Evolutionary conservation across 768 basidiomycete genomes (phyloP), one percentile per base, ranked within the genome.

Genomic region (Lactarius sanguifluus): DNA sequence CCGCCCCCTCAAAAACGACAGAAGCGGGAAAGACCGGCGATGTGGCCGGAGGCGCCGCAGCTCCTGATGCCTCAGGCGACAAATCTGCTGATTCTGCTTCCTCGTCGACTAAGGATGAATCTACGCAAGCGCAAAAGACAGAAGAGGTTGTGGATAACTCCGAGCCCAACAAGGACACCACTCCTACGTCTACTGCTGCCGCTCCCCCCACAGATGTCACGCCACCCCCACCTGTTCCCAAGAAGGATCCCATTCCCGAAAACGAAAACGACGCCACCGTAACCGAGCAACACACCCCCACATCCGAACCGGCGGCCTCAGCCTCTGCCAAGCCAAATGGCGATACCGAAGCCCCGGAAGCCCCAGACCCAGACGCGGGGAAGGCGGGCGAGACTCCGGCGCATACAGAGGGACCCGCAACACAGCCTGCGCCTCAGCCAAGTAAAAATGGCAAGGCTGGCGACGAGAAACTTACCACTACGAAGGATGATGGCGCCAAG

Each of bases 241-340:
- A 57, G 18, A 57, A 57, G 32, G 13, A 3, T 13, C 50, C 50
- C 23, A 12, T 12, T 12, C 61, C 61, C 6, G 41, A 36, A 16
- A 60, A 64, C 6, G 41, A 36, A 16, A 60, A 64, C 7, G 43
- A 64, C 9, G 8, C 65, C n/a, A 18, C 30, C n/a, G 40, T 16
- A 4, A 38, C n/a, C 52, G 41, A 38, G 4, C 28, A 34, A 3
- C 15, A 58, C 18, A 16, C 1, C 58, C 8, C 62, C 20, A 16
- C 20, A 6, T 6, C 52, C 25, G 28, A 59, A 40, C 36, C 38
- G 18, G 36, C 50, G n/a, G 9, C 50, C 9, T 36, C 57, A 1
- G 18, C 5, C 28, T 10, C 52, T 38, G 9, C 34, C 15, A 15
- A 23, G 38, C 16, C 57, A 30, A 20, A 38, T 36, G 40, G 20